Base-by-base conservation (phyloP, 352 stramenopile genomes). In the Globisporangium emineosum region DNA sequence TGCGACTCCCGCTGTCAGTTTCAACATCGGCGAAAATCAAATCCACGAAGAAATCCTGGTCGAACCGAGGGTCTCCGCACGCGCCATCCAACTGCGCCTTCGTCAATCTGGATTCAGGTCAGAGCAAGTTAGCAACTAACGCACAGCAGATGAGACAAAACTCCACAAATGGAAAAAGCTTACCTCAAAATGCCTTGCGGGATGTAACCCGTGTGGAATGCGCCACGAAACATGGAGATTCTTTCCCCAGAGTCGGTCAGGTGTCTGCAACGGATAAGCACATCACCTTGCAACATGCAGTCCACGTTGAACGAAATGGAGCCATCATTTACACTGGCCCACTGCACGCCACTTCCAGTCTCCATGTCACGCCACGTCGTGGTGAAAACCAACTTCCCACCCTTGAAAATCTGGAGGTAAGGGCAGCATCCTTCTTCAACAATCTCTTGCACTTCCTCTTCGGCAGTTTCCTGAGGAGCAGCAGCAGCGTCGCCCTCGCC, bases 161-260 rank as follows among this genome's bases (percentile, higher is more conserved):
- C 53, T 59, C 5, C n/a, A 56, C 23, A 13, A 23, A 8, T 17
- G n/a, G 17, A 6, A 23, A 47, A 58, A 29, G 9, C 69, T 27
- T 77, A 94, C 75, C 96, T 75, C 52, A 99, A 75, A 51, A 99
- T 97, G 21, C 96, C 94, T 35, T 96, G 88, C 5, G 96, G 94
- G 45, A 98, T 96, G 71, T 99, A 99, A 2, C 97, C 97, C n/a
- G 96, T 99, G 79, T 99, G 97, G 72, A 99, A 99, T 15, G 94
- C 96, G 9, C 94, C 96, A 57, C 97, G 90, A 74, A 99, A 99
- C 95, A 99, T 99, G 15, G 85, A 97, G 47, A 98, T 78, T 0
- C 94, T 82, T 70, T 97, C 79, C 29, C 89, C 86, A 58, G 77
- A 67, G 62, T 94, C 82, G 21, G 92, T 98, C 17, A 99, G 73